Evolutionary conservation across 768 basidiomycete species (phyloP).

Genomic region (Tylopilus rubrobrunneus): DNA sequence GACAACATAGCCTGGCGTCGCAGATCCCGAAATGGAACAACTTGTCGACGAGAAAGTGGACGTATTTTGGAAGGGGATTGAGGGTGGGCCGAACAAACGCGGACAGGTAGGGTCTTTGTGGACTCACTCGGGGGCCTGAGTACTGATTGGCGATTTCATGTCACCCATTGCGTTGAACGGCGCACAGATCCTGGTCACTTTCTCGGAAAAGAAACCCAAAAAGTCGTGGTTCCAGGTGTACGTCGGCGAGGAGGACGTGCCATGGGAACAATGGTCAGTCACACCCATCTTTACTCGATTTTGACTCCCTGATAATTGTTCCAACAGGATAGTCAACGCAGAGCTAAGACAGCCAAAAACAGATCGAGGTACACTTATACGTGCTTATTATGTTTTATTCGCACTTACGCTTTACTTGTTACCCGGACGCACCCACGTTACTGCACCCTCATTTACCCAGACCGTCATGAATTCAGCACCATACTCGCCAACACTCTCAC

Average conservation of each 20-base stretch:
- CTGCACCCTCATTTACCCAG: constrained; percentile 19
- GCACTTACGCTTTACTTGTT: not conserved
- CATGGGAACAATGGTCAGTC: constrained; percentile 82
- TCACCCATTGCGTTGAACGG: not conserved
- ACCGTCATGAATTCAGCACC: constrained; percentile 50
- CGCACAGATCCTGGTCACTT: constrained; percentile 57
- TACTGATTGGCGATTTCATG: constrained; percentile 18
- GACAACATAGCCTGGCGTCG: constrained; percentile 62
- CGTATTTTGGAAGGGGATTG: constrained; percentile 73
- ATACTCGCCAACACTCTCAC: constrained; percentile 60
- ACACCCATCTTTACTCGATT: not conserved
- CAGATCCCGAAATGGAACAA: constrained; percentile 66
- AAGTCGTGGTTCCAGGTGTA: constrained; percentile 69
- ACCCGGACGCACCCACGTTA: not conserved
- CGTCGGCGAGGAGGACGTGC: constrained; percentile 73
- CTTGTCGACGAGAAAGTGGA: constrained; percentile 76
- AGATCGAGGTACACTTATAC: constrained; percentile 46
- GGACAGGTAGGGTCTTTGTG: constrained; percentile 51
- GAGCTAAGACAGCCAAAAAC: constrained; percentile 70
- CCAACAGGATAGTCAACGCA: constrained; percentile 68
- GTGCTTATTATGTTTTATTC: not conserved
- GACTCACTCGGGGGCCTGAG: not conserved
- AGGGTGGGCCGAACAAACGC: constrained; percentile 55
- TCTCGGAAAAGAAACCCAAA: constrained; percentile 73
- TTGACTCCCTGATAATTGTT: not conserved